phyloP scores from a whole-genome alignment of 352 stramenopile species.

The Pythium sp. region DNA sequence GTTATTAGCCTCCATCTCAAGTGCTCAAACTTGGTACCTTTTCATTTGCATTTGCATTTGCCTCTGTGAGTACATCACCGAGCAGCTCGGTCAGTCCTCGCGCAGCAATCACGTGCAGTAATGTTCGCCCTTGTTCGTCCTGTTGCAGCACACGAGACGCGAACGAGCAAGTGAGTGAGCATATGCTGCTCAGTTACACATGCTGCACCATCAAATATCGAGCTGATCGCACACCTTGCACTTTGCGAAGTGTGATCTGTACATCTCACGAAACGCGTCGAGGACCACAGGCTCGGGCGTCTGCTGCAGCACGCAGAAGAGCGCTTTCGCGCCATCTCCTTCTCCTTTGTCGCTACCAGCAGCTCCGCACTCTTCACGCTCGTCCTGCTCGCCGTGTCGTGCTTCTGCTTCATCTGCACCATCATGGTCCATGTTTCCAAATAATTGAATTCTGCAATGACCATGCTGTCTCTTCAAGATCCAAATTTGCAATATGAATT shows the following conservation, averaged over 20 bases:
- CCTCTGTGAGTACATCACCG: too few species aligned
- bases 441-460: neutral
- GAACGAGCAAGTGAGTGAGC: neutral
- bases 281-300: neutral
- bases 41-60: too few species aligned
- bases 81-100: too few species aligned
- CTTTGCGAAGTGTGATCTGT: neutral
- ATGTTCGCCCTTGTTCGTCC: slow-evolving; percentile 2
- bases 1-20: too few species aligned
- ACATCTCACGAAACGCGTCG: neutral
- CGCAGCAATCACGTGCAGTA: neutral
- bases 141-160: slow-evolving; percentile 1
- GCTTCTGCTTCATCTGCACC: too few species aligned
- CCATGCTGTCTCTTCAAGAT: neutral
- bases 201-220: too few species aligned
- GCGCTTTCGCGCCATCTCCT: neutral
- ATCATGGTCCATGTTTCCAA: neutral
- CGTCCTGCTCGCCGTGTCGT: neutral
- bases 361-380: neutral
- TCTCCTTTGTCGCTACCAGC: too few species aligned
- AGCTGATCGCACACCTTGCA: too few species aligned
- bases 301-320: neutral
- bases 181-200: too few species aligned
- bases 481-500: too few species aligned
- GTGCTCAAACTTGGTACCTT: too few species aligned